Evolutionary conservation across 2,329 filamentous ascomycete genomes (phyloP).

Genomic region (Pezicula carpinea): DNA sequence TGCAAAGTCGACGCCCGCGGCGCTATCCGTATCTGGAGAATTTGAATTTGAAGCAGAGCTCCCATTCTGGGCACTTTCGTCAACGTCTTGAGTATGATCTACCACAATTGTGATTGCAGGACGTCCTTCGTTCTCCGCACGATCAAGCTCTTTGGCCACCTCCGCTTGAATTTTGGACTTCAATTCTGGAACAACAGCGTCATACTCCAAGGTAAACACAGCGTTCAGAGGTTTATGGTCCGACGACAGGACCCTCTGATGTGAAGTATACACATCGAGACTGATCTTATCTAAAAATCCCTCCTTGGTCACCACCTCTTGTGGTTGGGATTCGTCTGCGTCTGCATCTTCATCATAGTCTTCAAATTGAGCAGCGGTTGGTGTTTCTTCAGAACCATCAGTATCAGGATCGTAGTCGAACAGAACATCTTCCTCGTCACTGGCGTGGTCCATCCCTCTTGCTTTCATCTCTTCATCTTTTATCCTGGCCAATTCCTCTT

Average conservation of each 20-base stretch:
- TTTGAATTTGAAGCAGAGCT: conserved; percentile 10
- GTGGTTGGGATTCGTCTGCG: conserved; percentile 36
- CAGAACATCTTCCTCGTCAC: conserved; percentile 74
- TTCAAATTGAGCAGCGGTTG: conserved; percentile 36
- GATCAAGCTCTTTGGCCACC: conserved; percentile 81
- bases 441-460: conserved; percentile 67
- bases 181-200: conserved; percentile 78
- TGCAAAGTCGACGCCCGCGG: conserved; percentile 70
- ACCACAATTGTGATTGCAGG: conserved; percentile 80
- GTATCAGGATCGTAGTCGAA: conserved; percentile 87
- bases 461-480: conserved; percentile 83
- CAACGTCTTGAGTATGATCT: conserved; percentile 47
- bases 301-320: conserved; percentile 52
- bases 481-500: conserved; percentile 62
- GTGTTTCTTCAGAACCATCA: conserved; percentile 54
- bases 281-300: conserved; percentile 50
- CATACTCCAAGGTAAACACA: conserved; percentile 78
- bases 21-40: conserved; percentile 29
- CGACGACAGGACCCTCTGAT: conserved; percentile 85
- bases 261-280: conserved; percentile 71
- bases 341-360: conserved; percentile 45
- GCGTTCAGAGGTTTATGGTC: conserved; percentile 92
- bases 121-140: conserved; percentile 84
- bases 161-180: conserved; percentile 83
- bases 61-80: conserved; percentile 17